phyloP scores from a whole-genome alignment of 2,329 filamentous ascomycete species.

The Diplodia mutila region DNA sequence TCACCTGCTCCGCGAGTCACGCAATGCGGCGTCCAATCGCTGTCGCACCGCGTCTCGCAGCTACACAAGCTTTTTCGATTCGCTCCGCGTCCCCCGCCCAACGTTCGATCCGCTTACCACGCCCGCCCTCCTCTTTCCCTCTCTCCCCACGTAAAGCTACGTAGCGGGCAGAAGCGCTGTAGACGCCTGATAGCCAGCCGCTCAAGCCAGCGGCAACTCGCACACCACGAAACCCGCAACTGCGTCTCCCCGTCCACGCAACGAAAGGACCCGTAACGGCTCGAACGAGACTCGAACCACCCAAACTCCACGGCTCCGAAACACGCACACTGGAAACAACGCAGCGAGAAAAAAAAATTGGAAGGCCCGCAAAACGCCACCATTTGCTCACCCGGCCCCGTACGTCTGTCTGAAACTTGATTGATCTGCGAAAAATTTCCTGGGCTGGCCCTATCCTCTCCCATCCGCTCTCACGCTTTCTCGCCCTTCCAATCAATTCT shows the following conservation, averaged over 20 bases:
- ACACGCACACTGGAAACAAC: not conserved
- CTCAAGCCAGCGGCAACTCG: not conserved
- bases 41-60: not conserved
- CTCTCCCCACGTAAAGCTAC: not conserved
- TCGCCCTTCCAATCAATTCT: not conserved
- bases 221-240: not conserved
- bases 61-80: conserved; percentile 14
- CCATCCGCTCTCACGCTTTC: not conserved
- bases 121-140: not conserved
- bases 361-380: not conserved
- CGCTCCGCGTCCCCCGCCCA: conserved; percentile 5
- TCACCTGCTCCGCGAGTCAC: conserved; percentile 12
- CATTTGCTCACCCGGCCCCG: not conserved
- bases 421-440: conserved; percentile 3
- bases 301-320: conserved; percentile 3
- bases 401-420: conserved; percentile 1
- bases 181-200: conserved; percentile 6
- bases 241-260: not conserved
- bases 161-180: not conserved
- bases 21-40: not conserved
- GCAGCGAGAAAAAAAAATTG: not conserved
- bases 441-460: not conserved
- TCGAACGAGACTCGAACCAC: conserved; percentile 19
- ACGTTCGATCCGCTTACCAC: not conserved
- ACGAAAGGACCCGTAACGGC: not conserved